Conservation (phyloP, 106 monocot species). For the Platanthera zijinensis region DNA sequence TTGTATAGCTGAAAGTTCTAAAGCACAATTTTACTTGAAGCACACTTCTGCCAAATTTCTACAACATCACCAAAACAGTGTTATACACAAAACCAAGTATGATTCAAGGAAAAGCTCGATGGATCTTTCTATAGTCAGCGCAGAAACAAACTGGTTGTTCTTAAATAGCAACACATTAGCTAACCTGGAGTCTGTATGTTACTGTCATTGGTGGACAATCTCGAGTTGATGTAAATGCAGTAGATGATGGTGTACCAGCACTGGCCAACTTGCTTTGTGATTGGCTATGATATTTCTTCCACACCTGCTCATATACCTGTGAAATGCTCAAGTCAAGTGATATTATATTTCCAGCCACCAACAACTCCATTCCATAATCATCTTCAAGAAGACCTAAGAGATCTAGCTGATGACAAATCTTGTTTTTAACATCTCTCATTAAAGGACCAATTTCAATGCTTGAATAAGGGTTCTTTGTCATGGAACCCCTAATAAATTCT, state of each 20-base stretch:
- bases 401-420: constrained; percentile 95
- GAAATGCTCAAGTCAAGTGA: constrained; percentile 94
- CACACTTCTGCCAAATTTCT: neutral
- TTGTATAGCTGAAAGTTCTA: neutral
- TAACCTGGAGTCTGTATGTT: constrained; percentile 95
- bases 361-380: constrained; percentile 94
- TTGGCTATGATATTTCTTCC: constrained; percentile 83
- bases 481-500: constrained; percentile 97
- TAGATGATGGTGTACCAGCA: constrained; percentile 42
- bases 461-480: constrained; percentile 97
- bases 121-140: neutral
- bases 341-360: constrained; percentile 95
- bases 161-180: constrained; percentile 8
- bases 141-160: neutral
- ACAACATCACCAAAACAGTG: neutral
- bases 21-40: neutral
- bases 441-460: constrained; percentile 86
- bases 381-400: constrained; percentile 85
- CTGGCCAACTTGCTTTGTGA: constrained; percentile 49
- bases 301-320: constrained; percentile 98
- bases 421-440: constrained; percentile 98
- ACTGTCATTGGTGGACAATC: constrained; percentile 93
- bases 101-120: neutral
- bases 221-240: constrained; percentile 37
- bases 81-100: neutral